Evolutionary conservation across 2,329 filamentous ascomycete species (phyloP), one percentile per base, ranked within the genome.

Genomic region (Fusarium chuoi): DNA sequence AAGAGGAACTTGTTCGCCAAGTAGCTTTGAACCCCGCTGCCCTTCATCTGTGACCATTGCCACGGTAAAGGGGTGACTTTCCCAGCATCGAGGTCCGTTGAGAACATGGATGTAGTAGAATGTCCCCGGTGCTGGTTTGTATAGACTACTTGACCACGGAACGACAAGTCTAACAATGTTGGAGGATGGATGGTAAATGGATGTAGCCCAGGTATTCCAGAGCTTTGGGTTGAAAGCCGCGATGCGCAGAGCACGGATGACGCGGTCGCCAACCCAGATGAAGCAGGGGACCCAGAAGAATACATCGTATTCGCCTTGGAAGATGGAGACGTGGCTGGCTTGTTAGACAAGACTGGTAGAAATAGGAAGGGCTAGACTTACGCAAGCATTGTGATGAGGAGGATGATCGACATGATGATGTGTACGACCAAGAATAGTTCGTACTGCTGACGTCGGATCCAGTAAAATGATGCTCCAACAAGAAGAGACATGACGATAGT

Each of bases 321-420:
- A 89, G 28, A 89, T 87, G n/a, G 88, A 81, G 65, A 89, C 81
- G 72, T 91, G 82, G 62, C 87, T 82, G 0, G 0, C 5, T 10
- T 46, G 75, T 73, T 20, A 39, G 13, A 75, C 71, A 20, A 17
- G 2, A 4, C 2, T 35, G 3, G 2, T 33, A 9, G 1, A 0
- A 1, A 20, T 1, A 33, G 7, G 6, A 38, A 33, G 6, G 6
- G 1, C 3, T 11, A 3, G 14, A 82, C 87, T 73, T 81, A 87
- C 85, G 85, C 85, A 42, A 87, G 86, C 83, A 89, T 86, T 1
- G 85, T 84, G 38, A 86, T 77, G 2, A 90, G 75, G 0, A 88
- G 78, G 1, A 88, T 77, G 14, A 89, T 77, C 0, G 89, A 86
- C 22, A 91, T 79, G 7, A 83, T 78, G 12, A 90, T 88, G 65